A percentile compares a stretch with the other conserved stretches of the same genome.
phyloP scores from a whole-genome alignment of 192 early-diverging fungal genomes.

The Ambispora gerdemannii region DNA sequence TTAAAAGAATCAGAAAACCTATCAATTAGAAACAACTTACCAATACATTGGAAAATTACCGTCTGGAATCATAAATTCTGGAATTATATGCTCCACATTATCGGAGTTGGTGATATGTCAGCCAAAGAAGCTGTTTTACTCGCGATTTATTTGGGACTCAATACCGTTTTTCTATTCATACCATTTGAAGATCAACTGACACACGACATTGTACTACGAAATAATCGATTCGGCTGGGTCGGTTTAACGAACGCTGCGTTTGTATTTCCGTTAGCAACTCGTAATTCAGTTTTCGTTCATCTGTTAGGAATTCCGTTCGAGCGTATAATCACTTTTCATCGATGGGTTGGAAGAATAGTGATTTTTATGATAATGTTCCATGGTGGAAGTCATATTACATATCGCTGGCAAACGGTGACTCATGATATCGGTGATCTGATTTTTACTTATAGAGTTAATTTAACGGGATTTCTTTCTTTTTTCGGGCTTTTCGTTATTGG shows the following conservation, averaged over 20 bases:
- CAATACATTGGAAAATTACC: neutral
- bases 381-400: constrained; percentile 7
- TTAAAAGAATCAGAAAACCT: neutral
- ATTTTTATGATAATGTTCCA: constrained; percentile 23
- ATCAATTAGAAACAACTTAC: too few relatives aligned
- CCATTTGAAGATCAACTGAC: neutral
- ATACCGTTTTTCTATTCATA: neutral
- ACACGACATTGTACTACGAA: constrained; percentile 20
- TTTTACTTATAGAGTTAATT: neutral
- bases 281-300: constrained; percentile 37
- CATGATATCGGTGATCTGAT: neutral
- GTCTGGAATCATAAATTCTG: constrained; percentile 2
- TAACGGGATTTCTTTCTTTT: neutral
- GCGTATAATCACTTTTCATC: constrained; percentile 41
- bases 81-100: neutral
- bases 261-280: constrained; percentile 39
- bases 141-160: neutral
- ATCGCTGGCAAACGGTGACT: neutral
- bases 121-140: neutral
- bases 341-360: constrained; percentile 40
- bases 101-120: neutral
- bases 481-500: neutral
- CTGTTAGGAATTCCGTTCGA: constrained; percentile 44
- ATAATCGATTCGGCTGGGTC: constrained; percentile 33
- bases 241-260: constrained; percentile 40